phyloP scores from a whole-genome alignment of 2,329 filamentous ascomycete genomes.

The Xylariomycetidae sp. region DNA sequence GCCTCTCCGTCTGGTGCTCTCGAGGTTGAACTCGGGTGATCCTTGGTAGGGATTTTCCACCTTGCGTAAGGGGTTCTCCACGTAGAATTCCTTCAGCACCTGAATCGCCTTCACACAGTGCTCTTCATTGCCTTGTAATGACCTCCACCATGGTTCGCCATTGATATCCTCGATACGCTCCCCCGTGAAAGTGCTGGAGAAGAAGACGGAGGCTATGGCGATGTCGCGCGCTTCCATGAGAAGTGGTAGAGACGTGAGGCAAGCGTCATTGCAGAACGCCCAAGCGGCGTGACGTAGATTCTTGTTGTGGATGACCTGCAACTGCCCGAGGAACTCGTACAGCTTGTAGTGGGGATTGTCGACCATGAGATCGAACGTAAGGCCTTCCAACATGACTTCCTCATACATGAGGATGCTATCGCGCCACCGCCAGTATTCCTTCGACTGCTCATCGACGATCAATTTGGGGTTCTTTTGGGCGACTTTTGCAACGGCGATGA shows the following conservation, averaged over 20 bases:
- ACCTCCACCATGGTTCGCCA: slow-evolving; percentile 82
- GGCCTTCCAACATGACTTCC: slow-evolving; percentile 81
- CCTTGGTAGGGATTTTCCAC: slow-evolving; percentile 44
- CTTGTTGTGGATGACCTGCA: slow-evolving; percentile 74
- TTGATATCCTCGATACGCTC: slow-evolving; percentile 71
- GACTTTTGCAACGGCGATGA: slow-evolving; percentile 87
- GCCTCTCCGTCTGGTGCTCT: slow-evolving; percentile 44
- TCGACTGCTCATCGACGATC: slow-evolving; percentile 90
- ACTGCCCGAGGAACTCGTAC: slow-evolving; percentile 70
- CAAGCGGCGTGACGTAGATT: slow-evolving; percentile 78
- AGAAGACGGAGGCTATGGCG: slow-evolving; percentile 80
- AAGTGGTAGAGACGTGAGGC: slow-evolving; percentile 77
- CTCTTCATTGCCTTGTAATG: slow-evolving; percentile 62
- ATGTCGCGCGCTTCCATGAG: slow-evolving; percentile 74
- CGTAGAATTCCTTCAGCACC: slow-evolving; percentile 65
- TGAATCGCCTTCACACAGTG: slow-evolving; percentile 69
- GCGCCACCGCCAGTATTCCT: slow-evolving; percentile 97
- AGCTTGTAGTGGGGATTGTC: slow-evolving; percentile 83
- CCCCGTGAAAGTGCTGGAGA: slow-evolving; percentile 68
- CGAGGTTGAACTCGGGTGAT: slow-evolving; percentile 50
- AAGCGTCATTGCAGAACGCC: slow-evolving; percentile 90
- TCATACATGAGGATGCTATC: slow-evolving; percentile 91
- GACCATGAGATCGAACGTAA: slow-evolving; percentile 91
- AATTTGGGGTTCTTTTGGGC: slow-evolving; percentile 88
- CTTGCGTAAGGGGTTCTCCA: slow-evolving; percentile 57